Evolutionary conservation across 495 filamentous ascomycete species (phyloP).

Genomic region (Podospora appendiculata): DNA sequence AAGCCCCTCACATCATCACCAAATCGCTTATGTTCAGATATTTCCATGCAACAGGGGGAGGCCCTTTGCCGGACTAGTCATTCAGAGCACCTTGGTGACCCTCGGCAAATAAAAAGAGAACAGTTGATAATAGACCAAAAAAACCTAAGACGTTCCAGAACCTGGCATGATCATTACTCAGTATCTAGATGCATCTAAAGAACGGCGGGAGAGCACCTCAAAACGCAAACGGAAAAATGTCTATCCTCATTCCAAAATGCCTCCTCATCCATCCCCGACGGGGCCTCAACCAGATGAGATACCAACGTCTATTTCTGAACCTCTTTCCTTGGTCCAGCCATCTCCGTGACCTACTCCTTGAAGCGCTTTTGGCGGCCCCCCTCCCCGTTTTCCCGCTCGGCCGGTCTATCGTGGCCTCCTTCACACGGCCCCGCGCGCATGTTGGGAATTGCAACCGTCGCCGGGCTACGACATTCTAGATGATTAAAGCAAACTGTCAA

Average conservation of each 20-base stretch:
- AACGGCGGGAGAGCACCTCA: slow-evolving; percentile 5
- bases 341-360: background rate
- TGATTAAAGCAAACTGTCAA: background rate
- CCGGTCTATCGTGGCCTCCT: background rate
- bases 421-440: background rate
- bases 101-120: background rate
- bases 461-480: background rate
- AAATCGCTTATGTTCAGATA: background rate
- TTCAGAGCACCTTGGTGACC: background rate
- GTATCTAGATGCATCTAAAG: slow-evolving; percentile 13
- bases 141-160: background rate
- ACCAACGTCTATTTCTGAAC: background rate
- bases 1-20: background rate
- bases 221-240: slow-evolving; percentile 5
- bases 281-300: background rate
- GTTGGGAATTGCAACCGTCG: background rate
- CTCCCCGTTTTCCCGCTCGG: background rate
- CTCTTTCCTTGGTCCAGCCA: background rate
- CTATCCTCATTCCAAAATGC: slow-evolving; percentile 3
- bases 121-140: background rate
- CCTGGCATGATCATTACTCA: slow-evolving; percentile 12
- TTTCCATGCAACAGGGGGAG: background rate
- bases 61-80: no score
- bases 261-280: background rate
- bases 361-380: background rate